These are phyloP conservation scores for Pichia californica DNA, from an alignment of 805 yeast species.

Conservation along the genomic window DNA sequence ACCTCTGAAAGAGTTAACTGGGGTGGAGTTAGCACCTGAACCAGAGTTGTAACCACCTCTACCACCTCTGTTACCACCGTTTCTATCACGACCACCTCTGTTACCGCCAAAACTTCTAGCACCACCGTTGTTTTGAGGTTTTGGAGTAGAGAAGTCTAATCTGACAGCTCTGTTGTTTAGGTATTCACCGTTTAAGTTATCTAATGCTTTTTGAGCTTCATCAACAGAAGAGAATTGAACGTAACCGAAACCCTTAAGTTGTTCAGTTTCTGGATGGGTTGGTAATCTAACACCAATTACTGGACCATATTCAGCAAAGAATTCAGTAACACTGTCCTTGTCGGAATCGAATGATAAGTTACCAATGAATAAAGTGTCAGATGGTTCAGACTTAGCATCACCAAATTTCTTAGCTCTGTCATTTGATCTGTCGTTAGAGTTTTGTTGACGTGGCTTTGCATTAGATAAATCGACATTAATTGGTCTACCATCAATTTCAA, in stretches of 20 bases:
- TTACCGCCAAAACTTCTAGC: slow-evolving; percentile 13
- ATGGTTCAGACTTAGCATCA: slow-evolving; percentile 85
- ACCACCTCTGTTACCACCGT: slow-evolving; percentile 29
- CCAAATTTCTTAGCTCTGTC: slow-evolving; percentile 89
- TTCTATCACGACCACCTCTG: slow-evolving; percentile 13
- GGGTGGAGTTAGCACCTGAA: slow-evolving; percentile 62
- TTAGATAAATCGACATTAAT: slow-evolving; percentile 89
- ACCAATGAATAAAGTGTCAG: slow-evolving; percentile 94
- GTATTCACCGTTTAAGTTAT: slow-evolving; percentile 81
- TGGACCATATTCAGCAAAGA: slow-evolving; percentile 73
- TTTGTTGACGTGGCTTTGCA: slow-evolving; percentile 53
- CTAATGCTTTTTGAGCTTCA: slow-evolving; percentile 84
- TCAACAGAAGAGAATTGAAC: slow-evolving; percentile 85
- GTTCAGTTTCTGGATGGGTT: slow-evolving; percentile 97
- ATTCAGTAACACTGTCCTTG: slow-evolving; percentile 68
- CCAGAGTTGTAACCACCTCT: slow-evolving; percentile 30
- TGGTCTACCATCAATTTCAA: slow-evolving; percentile 95
- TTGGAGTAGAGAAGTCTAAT: slow-evolving; percentile 92
- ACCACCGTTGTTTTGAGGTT: slow-evolving; percentile 28
- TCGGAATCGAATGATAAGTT: slow-evolving; percentile 88
- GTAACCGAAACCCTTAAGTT: slow-evolving; percentile 98
- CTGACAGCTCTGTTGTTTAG: slow-evolving; percentile 91
- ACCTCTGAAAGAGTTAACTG: slow-evolving; percentile 68
- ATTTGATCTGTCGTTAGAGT: slow-evolving; percentile 38
- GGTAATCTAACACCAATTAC: slow-evolving; percentile 91